These are phyloP conservation scores for Plasmodium gonderi DNA, from an alignment of 169 alveolate species.

Conservation along the genomic window DNA sequence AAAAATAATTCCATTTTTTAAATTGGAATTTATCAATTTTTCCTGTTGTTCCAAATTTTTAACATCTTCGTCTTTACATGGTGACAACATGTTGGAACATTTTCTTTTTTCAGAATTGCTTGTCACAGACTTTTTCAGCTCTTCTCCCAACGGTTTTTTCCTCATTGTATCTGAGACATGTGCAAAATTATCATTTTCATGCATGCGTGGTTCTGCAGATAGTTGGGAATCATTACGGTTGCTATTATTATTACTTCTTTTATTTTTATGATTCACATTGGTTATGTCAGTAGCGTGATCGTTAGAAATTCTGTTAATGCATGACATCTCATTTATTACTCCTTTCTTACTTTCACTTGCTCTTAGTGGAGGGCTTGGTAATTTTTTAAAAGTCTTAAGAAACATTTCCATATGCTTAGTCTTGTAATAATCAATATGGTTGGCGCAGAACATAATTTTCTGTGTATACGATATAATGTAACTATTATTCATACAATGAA, in stretches of 20 bases:
- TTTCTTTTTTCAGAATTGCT: not conserved
- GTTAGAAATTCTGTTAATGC: not conserved
- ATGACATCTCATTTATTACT: not conserved
- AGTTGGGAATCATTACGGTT: not conserved
- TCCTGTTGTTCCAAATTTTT: not conserved
- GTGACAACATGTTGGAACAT: not conserved
- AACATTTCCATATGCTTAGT: constrained; percentile 29
- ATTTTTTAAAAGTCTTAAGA: not conserved
- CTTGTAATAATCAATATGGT: constrained; percentile 29
- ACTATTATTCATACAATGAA: constrained; percentile 26
- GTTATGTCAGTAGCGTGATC: not conserved
- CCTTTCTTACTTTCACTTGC: not conserved
- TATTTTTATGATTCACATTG: not conserved
- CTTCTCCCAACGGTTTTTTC: not conserved
- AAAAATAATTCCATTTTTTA: not conserved
- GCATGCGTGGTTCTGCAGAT: not conserved
- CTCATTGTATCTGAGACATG: not conserved
- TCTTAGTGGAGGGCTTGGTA: not conserved
- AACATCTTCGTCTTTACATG: not conserved
- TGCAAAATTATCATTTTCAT: not conserved
- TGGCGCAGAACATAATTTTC: constrained; percentile 38
- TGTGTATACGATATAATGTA: constrained; percentile 36
- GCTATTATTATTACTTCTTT: not conserved
- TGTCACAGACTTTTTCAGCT: not conserved
- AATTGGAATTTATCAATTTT: not conserved